phyloP scores from a whole-genome alignment of 2,329 filamentous ascomycete species.

The Thelonectria blattea region DNA sequence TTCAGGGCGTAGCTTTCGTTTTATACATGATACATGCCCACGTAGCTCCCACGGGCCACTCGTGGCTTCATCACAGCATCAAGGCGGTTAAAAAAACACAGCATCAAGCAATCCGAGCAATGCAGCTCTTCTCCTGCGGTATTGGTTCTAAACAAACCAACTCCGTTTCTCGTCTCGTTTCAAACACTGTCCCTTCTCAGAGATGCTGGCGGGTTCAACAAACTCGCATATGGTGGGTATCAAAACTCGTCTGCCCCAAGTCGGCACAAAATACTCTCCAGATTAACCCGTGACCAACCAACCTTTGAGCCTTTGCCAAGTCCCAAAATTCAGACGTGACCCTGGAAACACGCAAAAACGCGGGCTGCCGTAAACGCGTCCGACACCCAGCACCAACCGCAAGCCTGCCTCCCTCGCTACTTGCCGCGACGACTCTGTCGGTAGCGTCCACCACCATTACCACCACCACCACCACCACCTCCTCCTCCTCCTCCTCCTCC shows the following conservation, averaged over 20 bases:
- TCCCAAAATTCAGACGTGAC: constrained; percentile 18
- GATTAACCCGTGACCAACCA: constrained; percentile 30
- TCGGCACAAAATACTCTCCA: constrained; percentile 24
- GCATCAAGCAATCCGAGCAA: constrained; percentile 13
- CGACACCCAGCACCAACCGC: constrained; percentile 13
- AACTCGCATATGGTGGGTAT: constrained; percentile 31
- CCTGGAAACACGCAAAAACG: constrained; percentile 4
- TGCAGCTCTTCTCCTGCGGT: not conserved
- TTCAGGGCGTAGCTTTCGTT: constrained; percentile 9
- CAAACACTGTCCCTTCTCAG: constrained; percentile 7
- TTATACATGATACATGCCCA: constrained; percentile 17
- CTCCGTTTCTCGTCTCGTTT: constrained; percentile 24
- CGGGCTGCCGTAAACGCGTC: not conserved
- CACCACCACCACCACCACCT: constrained; percentile 29
- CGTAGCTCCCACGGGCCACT: constrained; percentile 7
- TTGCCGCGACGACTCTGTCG: constrained; percentile 32
- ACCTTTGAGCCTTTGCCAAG: constrained; percentile 18
- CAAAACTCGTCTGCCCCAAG: constrained; percentile 26
- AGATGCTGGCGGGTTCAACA: constrained; percentile 12
- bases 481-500: constrained; percentile 23
- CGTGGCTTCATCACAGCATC: constrained; percentile 5
- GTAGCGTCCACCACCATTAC: constrained; percentile 39
- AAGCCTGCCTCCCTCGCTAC: constrained; percentile 26
- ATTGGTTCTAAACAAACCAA: constrained; percentile 14
- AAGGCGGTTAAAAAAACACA: constrained; percentile 1